Conservation (phyloP, 371 early-diverging fungal genomes). For the Encephalitozoon romaleae region DNA sequence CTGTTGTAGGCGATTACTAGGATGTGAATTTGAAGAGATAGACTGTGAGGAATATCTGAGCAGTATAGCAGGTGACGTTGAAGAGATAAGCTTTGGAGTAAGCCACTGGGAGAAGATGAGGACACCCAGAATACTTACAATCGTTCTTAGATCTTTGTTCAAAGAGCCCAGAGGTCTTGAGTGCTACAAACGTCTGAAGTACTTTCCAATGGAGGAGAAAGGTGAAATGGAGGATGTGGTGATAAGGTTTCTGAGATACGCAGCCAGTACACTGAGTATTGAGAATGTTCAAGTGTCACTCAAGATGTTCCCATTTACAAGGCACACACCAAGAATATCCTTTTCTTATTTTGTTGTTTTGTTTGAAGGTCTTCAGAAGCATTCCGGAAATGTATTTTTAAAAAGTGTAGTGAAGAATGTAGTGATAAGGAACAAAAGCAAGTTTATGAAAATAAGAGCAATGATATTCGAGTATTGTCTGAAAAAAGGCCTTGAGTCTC, state of each 20-base stretch:
- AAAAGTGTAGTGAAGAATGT: neutral
- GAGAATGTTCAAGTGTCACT: neutral
- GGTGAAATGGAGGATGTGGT: neutral
- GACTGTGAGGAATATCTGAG: neutral
- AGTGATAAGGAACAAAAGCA: neutral
- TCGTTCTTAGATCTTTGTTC: neutral
- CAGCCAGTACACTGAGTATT: neutral
- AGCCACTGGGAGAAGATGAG: neutral
- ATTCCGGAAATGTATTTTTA: neutral
- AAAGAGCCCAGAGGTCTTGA: neutral
- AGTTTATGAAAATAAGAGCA: constrained; percentile 7
- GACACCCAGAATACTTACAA: neutral
- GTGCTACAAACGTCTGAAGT: neutral
- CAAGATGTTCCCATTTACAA: neutral
- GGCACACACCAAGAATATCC: neutral
- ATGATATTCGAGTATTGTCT: constrained; percentile 14
- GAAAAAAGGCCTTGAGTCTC: neutral
- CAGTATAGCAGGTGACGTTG: neutral
- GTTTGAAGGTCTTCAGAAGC: neutral
- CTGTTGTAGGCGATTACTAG: neutral
- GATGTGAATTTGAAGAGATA: neutral
- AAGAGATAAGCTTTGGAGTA: neutral
- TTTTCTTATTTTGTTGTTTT: constrained; percentile 10
- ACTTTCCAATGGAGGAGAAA: neutral
- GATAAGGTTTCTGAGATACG: neutral